Evolutionary conservation across 1,284 basidiomycete species (phyloP), one percentile per base, ranked within the genome.

Genomic region (Apiotrichum sp.): DNA sequence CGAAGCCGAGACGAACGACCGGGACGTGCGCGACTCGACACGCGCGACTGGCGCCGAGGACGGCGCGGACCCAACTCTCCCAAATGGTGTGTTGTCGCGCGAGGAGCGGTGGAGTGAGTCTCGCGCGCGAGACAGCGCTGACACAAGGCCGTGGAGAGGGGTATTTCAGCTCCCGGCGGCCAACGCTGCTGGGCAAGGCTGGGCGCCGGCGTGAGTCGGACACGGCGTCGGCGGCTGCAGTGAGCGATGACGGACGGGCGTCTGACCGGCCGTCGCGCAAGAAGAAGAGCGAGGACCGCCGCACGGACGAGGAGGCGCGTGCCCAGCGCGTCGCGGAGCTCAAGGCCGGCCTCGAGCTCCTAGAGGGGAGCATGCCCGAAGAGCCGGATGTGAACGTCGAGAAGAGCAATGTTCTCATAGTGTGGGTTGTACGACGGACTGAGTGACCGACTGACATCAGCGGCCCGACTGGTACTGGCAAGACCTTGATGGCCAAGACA

Each of bases 391-490:
- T 74, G 1, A 62, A 64, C 34, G 89, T 93, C 56, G 92, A 95
- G 79, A 96, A 96, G 81, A 93, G 89, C 69, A 95, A 96, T 69
- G 89, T 95, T 2, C 78, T 93, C 50, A 85, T 93, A 62, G 82
- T 95, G 89, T 88, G 72, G 55, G 84, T 40, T 9, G 22, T 22
- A 22, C 22, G 22, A 22, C 22, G 22, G 22, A 22, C 22, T 22
- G 22, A 22, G 22, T 22, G 22, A 22, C 22, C 4, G 43, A 49
- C 62, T 64, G 52, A 66, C 45, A n/a, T 0, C 34, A 76, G 74
- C 46, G 74, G 72, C 7, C 75, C 75, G 1, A 78, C 77, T 0
- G 75, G 77, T 16, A 66, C 64, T 81, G 92, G 92, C 29, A 96
- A 96, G 78, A 93, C 92, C 0, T 75, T 93, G 43, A 79, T 96